Base-by-base conservation (phyloP, 257 asterid species). In the Nicotiana knightiana region DNA sequence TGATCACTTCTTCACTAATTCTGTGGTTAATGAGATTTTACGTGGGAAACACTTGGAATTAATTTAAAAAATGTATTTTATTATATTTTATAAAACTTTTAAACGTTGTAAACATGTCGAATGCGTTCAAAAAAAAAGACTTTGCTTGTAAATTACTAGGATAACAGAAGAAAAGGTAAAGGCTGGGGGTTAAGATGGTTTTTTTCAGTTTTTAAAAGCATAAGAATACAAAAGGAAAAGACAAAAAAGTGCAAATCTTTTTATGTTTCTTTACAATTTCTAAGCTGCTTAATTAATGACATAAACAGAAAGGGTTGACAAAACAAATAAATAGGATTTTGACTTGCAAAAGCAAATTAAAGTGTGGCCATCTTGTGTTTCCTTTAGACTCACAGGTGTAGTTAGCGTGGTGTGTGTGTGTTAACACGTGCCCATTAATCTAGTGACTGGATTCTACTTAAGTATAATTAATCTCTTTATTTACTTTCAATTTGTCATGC, bases 401-500 rank as follows among this genome's bases (percentile, higher is more conserved):
- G 46, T 39, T 3, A 24, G 37, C 58, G 80, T 66, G 83, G 48
- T 84, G 9, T 39, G 32, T 57, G 84, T 81, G 83, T 55, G 85
- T 37, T 73, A 21, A 67, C 82, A 46, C 79, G 75, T 82, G 84
- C 78, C 58, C 66, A 48, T 48, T 73, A 73, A 73, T 73, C 8
- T 43, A 6, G 43, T 12, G 39, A 73, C 0, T 21, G 0, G 58
- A 71, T 71, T 4, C 79, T 5, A 71, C 79, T 73, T 9, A 26
- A 35, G 4, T 26, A 73, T 26, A 26, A 73, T 73, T 73, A 48
- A 73, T 71, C 43, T 48, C 62, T 48, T 68, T 2, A 39, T 68
- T 39, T n/a, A 43, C 6, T 70, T n/a, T 8, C 43, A 48, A 5
- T 6, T 39, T 24, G 78, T 13, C 58, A 43, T 43, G 59, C 35